These are phyloP conservation scores for Mycosphaerella sp. DNA, from an alignment of 2,329 filamentous ascomycete species.

Conservation along the genomic window DNA sequence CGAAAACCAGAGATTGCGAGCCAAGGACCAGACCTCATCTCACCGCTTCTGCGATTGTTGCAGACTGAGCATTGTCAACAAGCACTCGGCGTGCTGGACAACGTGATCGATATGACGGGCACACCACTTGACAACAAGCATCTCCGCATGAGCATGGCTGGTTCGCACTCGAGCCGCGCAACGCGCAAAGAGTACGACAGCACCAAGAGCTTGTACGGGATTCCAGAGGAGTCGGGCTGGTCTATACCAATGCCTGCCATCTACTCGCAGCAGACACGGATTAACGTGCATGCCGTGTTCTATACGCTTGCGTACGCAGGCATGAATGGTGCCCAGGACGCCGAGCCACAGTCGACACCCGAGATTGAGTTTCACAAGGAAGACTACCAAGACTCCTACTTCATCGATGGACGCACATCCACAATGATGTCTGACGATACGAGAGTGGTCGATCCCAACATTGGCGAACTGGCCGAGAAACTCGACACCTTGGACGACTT, in stretches of 20 bases:
- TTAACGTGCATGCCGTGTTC: conserved; percentile 93
- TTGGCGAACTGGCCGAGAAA: conserved; percentile 70
- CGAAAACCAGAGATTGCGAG: conserved; percentile 80
- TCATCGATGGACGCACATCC: conserved; percentile 63
- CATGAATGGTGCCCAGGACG: conserved; percentile 42
- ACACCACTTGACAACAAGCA: conserved; percentile 86
- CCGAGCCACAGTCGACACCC: conserved; percentile 58
- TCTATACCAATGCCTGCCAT: conserved; percentile 88
- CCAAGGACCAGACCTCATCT: conserved; percentile 91
- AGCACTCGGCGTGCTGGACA: conserved; percentile 83
- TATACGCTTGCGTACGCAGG: conserved; percentile 56
- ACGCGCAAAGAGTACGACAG: conserved; percentile 92
- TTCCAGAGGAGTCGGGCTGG: conserved; percentile 93
- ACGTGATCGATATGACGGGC: conserved; percentile 89
- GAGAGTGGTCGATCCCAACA: conserved; percentile 59
- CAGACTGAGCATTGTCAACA: conserved; percentile 93
- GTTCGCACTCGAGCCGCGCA: conserved; percentile 68
- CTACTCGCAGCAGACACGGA: conserved; percentile 77
- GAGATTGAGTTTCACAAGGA: conserved; percentile 92
- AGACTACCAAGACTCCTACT: conserved; percentile 73
- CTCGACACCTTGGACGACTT: conserved; percentile 52
- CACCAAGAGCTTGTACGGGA: conserved; percentile 90
- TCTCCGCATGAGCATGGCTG: conserved; percentile 96
- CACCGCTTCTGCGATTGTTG: conserved; percentile 77
- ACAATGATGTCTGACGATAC: conserved; percentile 90